Base-by-base conservation (phyloP, 345 rosid genomes). In the Dipteronia sinensis region DNA sequence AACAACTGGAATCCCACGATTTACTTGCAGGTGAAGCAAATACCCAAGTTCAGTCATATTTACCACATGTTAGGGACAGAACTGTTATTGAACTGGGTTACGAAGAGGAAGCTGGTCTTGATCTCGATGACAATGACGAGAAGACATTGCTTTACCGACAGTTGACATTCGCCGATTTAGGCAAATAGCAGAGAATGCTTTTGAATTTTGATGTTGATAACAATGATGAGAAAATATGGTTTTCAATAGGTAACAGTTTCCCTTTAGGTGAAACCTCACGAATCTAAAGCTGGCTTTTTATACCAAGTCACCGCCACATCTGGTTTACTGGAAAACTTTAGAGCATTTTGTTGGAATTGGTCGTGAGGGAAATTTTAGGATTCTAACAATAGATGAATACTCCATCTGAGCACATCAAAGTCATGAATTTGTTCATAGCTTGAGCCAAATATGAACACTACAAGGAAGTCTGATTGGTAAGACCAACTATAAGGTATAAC, bases 51-150 rank as follows among this genome's bases (percentile, higher is more conserved):
- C 58, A 79, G 29, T 34, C 76, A 7, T 81, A 77, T 69, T 42
- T 78, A 7, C 55, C 77, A 20, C 56, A 40, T 42, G 44, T 27
- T n/a, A 65, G 49, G 56, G 88, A 87, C 42, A 81, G 80, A 81
- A 82, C 73, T 27, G 67, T 84, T 20, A 82, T 86, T 4, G 83
- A 85, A 27, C 40, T 84, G 31, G 80, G 75, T 31, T 81, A 77
- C 13, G 86, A 62, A 19, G 81, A 40, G 47, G 85, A 85, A 59
- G 86, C 77, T 42, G 71, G 31, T 56, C 17, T 75, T 10, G 85
- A 85, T 66, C 59, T 70, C 10, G 87, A 88, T 74, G 88, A 81
- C 44, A 70, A 47, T 42, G 88, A 89, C 42, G 85, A 89, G 71
- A 82, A 81, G 66, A 65, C 38, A 49, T 67, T 76, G 53, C 87